phyloP scores from a whole-genome alignment of 2,329 filamentous ascomycete species.

The Dactylonectria macrodidyma region DNA sequence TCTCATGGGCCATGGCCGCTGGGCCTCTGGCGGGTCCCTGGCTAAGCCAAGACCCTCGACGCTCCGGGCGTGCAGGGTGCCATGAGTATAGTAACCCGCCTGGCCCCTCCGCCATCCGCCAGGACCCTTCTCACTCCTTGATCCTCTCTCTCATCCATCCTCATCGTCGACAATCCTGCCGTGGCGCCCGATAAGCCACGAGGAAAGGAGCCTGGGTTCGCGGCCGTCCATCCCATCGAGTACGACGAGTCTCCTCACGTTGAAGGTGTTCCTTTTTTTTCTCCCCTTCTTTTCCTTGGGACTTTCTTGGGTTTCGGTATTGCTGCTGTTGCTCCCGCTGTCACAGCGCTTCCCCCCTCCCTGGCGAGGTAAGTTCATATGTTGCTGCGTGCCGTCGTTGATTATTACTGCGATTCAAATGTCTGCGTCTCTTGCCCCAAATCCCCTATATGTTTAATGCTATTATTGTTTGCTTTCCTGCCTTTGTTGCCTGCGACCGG shows the following conservation, averaged over 20 bases:
- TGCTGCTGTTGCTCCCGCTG: conserved; percentile 38
- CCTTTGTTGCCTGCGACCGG: conserved; percentile 1
- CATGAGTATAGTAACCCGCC: conserved; percentile 46
- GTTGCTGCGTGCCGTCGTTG: conserved; percentile 28
- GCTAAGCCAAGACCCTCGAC: conserved; percentile 22
- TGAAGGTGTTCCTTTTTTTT: conserved; percentile 31
- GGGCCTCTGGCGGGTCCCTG: conserved; percentile 23
- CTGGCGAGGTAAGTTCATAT: conserved; percentile 42
- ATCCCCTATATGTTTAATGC: conserved; percentile 29
- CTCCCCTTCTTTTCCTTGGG: conserved; percentile 3
- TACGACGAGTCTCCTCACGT: conserved; percentile 26
- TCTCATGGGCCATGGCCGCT: conserved; percentile 15
- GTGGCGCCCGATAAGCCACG: conserved; percentile 39
- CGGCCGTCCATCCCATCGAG: conserved; percentile 31
- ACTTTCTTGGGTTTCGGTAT: conserved; percentile 30
- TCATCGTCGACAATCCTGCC: conserved; percentile 38
- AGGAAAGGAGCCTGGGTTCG: conserved; percentile 40
- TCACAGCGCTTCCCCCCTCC: conserved; percentile 27
- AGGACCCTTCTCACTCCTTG: conserved; percentile 36
- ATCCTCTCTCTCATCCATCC: conserved; percentile 37
- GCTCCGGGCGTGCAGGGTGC: conserved; percentile 26
- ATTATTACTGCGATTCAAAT: conserved; percentile 8
- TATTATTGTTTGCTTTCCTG: conserved; percentile 25
- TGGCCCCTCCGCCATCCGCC: conserved; percentile 42
- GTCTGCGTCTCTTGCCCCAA: conserved; percentile 11